Base-by-base conservation (phyloP, 805 yeast genomes). In the Jamesozyma hellenica region DNA sequence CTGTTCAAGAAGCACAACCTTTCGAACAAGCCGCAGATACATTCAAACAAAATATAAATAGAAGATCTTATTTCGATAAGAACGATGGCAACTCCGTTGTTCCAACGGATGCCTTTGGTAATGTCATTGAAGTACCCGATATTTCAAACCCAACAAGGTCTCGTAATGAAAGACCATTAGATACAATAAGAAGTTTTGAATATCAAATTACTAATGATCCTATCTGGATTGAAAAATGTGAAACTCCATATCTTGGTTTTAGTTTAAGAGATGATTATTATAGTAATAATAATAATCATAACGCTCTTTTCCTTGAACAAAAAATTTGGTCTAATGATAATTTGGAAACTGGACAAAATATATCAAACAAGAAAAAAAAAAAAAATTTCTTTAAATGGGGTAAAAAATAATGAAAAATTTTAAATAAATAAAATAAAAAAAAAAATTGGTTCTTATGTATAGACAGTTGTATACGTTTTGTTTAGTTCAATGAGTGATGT, bases 1-100 rank as follows among this genome's bases (percentile, higher is more conserved):
- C 97, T 2, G 94, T 92, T 34, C 87, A 82, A 56, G 97, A 90
- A 61, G 90, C 82, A 11, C 97, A 90, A 67, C 98, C 98, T 4
- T 90, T 85, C 59, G 95, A 90, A 63, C 74, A 73, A 56, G 66
- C 68, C 29, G 66, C 62, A 26, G 64, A 60, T 40, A 47, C 56
- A 8, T 50, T 50, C 37, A 48, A 51, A 25, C 61, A 55, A 46
- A 63, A 42, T 42, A 51, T 48, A 40, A 53, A 51, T 52, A 56
- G 58, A 49, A 59, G 60, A 66, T 58, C 71, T 38, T 59, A 57
- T 40, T 51, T 56, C 18, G 46, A 45, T 11, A 47, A 42, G 5
- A 75, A 72, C 13, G 67, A 73, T 36, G 48, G 42, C 4, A 67
- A 66, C 28, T 77, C 76, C 21, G 36, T 52, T n/a, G 47, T 45